A percentile compares a stretch with the other conserved stretches of the same genome.
Conservation (phyloP, 2,329 filamentous ascomycete genomes). For the Aspergillus quadricinctus region DNA sequence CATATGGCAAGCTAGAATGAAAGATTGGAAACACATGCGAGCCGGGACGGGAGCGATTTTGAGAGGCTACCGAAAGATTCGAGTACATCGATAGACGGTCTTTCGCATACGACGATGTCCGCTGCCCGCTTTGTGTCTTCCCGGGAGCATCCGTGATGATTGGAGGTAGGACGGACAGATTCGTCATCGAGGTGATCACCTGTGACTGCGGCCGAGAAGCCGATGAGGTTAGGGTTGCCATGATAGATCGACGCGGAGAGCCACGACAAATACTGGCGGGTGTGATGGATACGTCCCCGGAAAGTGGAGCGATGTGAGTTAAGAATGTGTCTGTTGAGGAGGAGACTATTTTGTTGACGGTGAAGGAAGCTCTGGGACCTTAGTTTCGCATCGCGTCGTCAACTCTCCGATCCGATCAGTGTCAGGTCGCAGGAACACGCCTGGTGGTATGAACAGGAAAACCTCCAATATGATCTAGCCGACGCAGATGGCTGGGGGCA, state of each 20-base stretch:
- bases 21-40: slow-evolving; percentile 81
- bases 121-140: slow-evolving; percentile 58
- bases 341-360: slow-evolving; percentile 10
- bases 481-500: background rate
- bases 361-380: slow-evolving; percentile 23
- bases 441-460: slow-evolving; percentile 1
- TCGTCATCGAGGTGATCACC: slow-evolving; percentile 24
- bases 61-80: slow-evolving; percentile 55
- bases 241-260: slow-evolving; percentile 17
- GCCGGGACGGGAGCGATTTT: slow-evolving; percentile 66
- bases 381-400: slow-evolving; percentile 34
- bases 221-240: slow-evolving; percentile 35
- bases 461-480: slow-evolving; percentile 1
- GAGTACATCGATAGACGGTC: slow-evolving; percentile 83
- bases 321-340: slow-evolving; percentile 15
- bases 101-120: slow-evolving; percentile 73
- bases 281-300: background rate
- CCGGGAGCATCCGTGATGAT: slow-evolving; percentile 49
- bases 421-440: slow-evolving; percentile 1
- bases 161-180: slow-evolving; percentile 39
- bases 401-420: slow-evolving; percentile 13
- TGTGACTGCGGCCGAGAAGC: slow-evolving; percentile 27
- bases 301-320: slow-evolving; percentile 9
- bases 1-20: slow-evolving; percentile 79
- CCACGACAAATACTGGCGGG: background rate